Conservation (phyloP, 768 basidiomycete species). For the Clitopilus hobsonii region DNA sequence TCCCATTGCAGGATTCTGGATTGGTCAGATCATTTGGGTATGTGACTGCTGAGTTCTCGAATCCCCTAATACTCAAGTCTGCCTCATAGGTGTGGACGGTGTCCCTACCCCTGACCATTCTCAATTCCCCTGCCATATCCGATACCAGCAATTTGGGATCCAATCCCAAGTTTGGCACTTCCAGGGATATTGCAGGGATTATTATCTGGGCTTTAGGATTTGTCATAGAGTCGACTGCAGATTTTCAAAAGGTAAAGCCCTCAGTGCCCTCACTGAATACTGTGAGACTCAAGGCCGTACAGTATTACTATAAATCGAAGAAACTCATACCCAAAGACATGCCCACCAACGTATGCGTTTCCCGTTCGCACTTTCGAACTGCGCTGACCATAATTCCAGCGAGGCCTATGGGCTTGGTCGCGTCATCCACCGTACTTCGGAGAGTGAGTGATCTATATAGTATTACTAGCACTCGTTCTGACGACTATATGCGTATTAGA, state of each 20-base stretch:
- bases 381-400: constrained; percentile 20
- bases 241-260: constrained; percentile 50
- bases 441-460: constrained; percentile 38
- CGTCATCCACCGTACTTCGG: constrained; percentile 72
- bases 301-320: constrained; percentile 50
- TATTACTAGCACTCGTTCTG: not conserved
- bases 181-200: constrained; percentile 58
- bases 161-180: constrained; percentile 57
- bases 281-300: constrained; percentile 2
- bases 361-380: not conserved
- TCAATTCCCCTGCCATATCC: constrained; percentile 66
- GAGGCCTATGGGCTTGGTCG: constrained; percentile 51
- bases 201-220: constrained; percentile 59
- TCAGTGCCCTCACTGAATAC: not conserved
- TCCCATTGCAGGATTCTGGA: constrained; percentile 8
- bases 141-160: constrained; percentile 36
- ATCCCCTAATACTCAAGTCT: too few relatives aligned
- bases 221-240: constrained; percentile 49
- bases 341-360: constrained; percentile 36
- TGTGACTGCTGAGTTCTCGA: too few relatives aligned
- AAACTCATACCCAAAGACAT: constrained; percentile 43
- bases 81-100: constrained; percentile 48
- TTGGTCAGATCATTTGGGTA: constrained; percentile 55
- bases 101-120: constrained; percentile 57
- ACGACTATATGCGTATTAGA: constrained; percentile 24